phyloP scores from a whole-genome alignment of 2,329 filamentous ascomycete genomes.

The Colletotrichum simmondsii region DNA sequence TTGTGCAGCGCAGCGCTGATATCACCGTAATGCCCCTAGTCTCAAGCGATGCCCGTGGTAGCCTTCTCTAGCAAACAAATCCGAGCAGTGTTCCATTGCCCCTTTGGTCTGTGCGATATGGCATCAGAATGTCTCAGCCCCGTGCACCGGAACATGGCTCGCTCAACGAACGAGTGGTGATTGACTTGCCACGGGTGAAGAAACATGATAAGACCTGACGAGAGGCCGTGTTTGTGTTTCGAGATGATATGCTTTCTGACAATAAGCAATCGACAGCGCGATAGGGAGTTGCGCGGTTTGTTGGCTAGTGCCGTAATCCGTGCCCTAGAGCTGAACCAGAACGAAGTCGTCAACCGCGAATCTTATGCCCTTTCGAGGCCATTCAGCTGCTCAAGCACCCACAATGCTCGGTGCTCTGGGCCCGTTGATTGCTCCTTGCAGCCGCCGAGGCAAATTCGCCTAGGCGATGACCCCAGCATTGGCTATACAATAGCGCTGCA shows the following conservation, averaged over 20 bases:
- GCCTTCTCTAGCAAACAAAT: constrained; percentile 11
- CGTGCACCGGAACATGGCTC: constrained; percentile 1
- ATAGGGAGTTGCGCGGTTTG: constrained; percentile 3
- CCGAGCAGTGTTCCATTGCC: constrained; percentile 14
- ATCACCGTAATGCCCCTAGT: constrained; percentile 4
- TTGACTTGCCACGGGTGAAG: constrained; percentile 1
- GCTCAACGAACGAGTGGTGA: constrained; percentile 18
- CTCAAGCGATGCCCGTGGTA: neutral
- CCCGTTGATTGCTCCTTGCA: constrained; percentile 27
- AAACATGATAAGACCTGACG: neutral
- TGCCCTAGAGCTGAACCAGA: neutral
- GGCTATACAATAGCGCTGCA: constrained; percentile 3
- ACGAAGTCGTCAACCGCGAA: neutral
- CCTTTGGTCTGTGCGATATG: constrained; percentile 25
- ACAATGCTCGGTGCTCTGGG: constrained; percentile 6
- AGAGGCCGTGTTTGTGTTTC: constrained; percentile 25
- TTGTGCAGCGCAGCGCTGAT: constrained; percentile 4
- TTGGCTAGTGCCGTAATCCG: constrained; percentile 7
- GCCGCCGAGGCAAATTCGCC: constrained; percentile 30
- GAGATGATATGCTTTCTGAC: constrained; percentile 5
- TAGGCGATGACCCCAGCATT: constrained; percentile 15
- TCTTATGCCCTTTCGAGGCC: constrained; percentile 5
- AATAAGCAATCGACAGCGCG: constrained; percentile 14
- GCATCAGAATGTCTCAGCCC: constrained; percentile 23
- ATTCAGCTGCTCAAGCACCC: constrained; percentile 19